phyloP scores from a whole-genome alignment of 2,329 filamentous ascomycete genomes.

The Xenosphaeropsis pyriputrescens region DNA sequence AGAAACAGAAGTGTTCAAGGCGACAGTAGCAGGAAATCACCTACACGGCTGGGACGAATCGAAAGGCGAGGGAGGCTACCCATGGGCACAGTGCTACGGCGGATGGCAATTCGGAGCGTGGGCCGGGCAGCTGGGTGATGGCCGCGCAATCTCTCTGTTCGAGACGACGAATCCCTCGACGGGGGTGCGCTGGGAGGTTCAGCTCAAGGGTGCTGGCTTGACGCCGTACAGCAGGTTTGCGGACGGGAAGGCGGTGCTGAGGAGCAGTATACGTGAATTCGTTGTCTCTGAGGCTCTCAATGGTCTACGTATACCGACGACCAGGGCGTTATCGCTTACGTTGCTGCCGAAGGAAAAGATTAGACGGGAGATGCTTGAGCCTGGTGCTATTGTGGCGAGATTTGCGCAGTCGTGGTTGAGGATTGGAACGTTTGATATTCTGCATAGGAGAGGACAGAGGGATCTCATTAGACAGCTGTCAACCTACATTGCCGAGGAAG shows the following conservation, averaged over 20 bases:
- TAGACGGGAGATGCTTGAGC: conserved; percentile 66
- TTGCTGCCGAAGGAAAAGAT: conserved; percentile 61
- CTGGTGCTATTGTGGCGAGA: conserved; percentile 80
- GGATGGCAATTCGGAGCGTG: conserved; percentile 72
- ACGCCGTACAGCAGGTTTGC: conserved; percentile 96
- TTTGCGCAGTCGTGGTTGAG: conserved; percentile 88
- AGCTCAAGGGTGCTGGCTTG: conserved; percentile 84
- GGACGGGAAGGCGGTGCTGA: conserved; percentile 83
- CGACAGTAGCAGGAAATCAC: conserved; percentile 69
- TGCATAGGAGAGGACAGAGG: conserved; percentile 68
- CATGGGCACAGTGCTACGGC: conserved; percentile 97
- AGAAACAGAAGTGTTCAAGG: conserved; percentile 57
- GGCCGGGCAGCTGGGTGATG: conserved; percentile 93
- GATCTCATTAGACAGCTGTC: conserved; percentile 58
- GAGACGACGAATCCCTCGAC: conserved; percentile 67
- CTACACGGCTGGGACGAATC: conserved; percentile 66
- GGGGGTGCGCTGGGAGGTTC: conserved; percentile 69
- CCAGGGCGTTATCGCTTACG: conserved; percentile 71
- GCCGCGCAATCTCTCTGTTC: conserved; percentile 86
- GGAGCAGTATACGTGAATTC: conserved; percentile 89
- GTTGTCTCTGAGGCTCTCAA: conserved; percentile 82
- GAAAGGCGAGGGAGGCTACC: conserved; percentile 59
- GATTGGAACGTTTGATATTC: conserved; percentile 92
- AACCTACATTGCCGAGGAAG: conserved; percentile 75
- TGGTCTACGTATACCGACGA: conserved; percentile 73